Conservation (phyloP, 805 yeast genomes). For the Candida silvatica region DNA sequence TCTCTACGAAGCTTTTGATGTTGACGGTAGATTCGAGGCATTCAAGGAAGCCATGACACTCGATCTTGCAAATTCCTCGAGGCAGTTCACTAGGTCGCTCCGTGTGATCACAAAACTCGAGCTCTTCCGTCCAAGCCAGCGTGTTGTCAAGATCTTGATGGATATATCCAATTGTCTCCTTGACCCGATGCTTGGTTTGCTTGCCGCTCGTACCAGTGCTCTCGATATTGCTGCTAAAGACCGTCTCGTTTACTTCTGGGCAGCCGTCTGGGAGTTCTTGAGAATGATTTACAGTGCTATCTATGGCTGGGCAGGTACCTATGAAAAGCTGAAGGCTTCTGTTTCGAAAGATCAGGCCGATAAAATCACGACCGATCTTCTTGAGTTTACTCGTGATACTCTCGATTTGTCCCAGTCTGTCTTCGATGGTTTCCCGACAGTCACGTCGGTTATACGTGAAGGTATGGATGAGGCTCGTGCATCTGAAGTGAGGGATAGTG, state of each 20-base stretch:
- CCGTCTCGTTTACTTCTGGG: constrained; percentile 49
- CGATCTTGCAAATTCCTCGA: constrained; percentile 36
- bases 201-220: constrained; percentile 12
- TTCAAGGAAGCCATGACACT: constrained; percentile 43
- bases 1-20: constrained; percentile 70
- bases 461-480: constrained; percentile 10
- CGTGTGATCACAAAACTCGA: constrained; percentile 8
- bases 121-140: constrained; percentile 20
- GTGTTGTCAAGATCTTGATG: constrained; percentile 64
- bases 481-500: constrained; percentile 14
- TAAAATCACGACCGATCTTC: constrained; percentile 14
- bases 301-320: constrained; percentile 57
- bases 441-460: constrained; percentile 16
- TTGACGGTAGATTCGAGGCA: constrained; percentile 72
- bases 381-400: constrained; percentile 79
- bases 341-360: constrained; percentile 15
- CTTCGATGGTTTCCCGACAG: constrained; percentile 52
- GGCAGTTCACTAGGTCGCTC: constrained; percentile 29
- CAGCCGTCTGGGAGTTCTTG: constrained; percentile 60
- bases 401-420: constrained; percentile 68
- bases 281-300: constrained; percentile 61
- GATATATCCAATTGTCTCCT: constrained; percentile 58
- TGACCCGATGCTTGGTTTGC: constrained; percentile 59
- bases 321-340: constrained; percentile 18
- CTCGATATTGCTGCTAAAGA: constrained; percentile 9